Base-by-base conservation (phyloP, 1,284 basidiomycete genomes). In the Earliella scabrosa region DNA sequence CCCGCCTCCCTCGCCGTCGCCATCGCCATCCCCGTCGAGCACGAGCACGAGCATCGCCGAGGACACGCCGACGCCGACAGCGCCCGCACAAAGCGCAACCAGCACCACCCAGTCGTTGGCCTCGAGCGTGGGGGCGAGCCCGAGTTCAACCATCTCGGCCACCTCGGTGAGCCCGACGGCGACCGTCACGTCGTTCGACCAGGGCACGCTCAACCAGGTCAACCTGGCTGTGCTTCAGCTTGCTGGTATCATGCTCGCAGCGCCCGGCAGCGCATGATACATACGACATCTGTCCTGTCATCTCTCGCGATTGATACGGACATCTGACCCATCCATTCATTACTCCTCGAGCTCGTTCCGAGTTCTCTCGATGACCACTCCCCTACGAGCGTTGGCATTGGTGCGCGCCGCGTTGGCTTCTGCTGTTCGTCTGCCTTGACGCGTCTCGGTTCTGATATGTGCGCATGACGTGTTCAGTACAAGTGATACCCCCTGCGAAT, bases 211-310 rank as follows among this genome's bases (percentile, higher is more conserved):
- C 41, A 56, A 58, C 23, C 56, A 59, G 52, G 45, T 66, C 51
- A 64, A 55, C 52, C 14, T 66, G 32, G 64, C 64, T 1, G 16
- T 66, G 31, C 39, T 63, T 32, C 52, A 56, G 41, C 52, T 66
- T 11, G 39, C 35, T 29, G 54, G 48, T 20, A 55, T 66, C 5
- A 16, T 38, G 10, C 32, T 27, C 16, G 46, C 23, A 16, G 29
- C 29, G 29, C 29, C 29, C 7, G 29, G 29, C 29, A 31, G 23
- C 26, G 43, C 21, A 20, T 41, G 49, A 41, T 34, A 41, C 26
- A 18, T 50, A 43, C n/a, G n/a, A n/a, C n/a, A n/a, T n/a, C n/a
- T n/a, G n/a, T n/a, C n/a, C n/a, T n/a, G n/a, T n/a, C n/a, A n/a
- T n/a, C n/a, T n/a, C n/a, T n/a, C n/a, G n/a, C n/a, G n/a, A n/a